phyloP scores from a whole-genome alignment of 306 rosid genomes.

The Quercus parvula region DNA sequence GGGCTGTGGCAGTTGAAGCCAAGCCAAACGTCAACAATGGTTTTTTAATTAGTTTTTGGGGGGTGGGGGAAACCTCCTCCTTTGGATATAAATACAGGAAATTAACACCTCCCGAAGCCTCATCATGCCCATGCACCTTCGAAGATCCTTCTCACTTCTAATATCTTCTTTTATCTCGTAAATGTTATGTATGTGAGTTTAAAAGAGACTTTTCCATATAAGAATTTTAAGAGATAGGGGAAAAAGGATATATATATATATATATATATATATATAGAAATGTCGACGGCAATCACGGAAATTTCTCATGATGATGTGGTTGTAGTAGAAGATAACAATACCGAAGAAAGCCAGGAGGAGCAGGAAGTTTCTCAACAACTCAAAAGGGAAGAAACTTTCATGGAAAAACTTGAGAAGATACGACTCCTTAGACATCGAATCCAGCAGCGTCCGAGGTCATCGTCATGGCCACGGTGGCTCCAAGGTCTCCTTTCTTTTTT shows the following conservation, averaged over 20 bases:
- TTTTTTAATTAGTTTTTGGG: too few relatives aligned
- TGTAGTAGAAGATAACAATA: background rate
- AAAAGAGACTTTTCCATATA: too few relatives aligned
- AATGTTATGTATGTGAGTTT: too few relatives aligned
- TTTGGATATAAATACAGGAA: too few relatives aligned
- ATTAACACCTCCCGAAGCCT: too few relatives aligned
- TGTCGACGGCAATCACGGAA: background rate
- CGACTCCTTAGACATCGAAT: conserved; percentile 45
- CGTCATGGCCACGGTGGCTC: conserved; percentile 16
- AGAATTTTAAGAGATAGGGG: too few relatives aligned
- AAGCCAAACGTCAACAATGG: too few relatives aligned
- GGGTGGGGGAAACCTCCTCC: too few relatives aligned
- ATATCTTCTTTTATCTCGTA: too few relatives aligned
- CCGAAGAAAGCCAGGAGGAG: background rate
- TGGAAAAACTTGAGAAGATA: conserved; percentile 23
- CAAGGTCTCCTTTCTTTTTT: conserved; percentile 6
- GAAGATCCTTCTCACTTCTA: too few relatives aligned
- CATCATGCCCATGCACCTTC: too few relatives aligned
- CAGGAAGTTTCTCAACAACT: background rate
- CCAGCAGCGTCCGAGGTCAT: conserved; percentile 2
- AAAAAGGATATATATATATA: background rate
- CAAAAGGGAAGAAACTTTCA: conserved; percentile 14
- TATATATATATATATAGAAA: background rate
- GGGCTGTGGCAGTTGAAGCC: too few relatives aligned
- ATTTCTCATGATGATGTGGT: background rate